Conservation (phyloP, 306 rosid genomes). For the Citrullus mucosospermus region DNA sequence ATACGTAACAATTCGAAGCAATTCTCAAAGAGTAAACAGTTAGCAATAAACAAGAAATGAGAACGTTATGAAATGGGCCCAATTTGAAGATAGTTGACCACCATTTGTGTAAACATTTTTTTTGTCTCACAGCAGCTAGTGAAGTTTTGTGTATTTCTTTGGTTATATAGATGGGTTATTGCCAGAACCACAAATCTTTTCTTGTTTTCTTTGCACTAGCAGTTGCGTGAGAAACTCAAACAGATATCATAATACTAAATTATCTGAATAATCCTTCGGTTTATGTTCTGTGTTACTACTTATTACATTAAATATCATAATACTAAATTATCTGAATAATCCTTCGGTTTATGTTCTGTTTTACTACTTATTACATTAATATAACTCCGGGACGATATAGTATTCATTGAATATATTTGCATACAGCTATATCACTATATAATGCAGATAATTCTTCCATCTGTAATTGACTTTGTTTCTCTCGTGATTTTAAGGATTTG, state of each 20-base stretch:
- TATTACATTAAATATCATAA: no score
- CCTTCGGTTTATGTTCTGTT: background rate
- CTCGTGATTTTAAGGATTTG: slow-evolving; percentile 33
- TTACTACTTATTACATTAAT: background rate
- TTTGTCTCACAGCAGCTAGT: background rate
- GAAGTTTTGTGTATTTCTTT: background rate
- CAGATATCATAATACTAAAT: background rate
- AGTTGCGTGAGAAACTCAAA: background rate
- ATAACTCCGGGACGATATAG: background rate
- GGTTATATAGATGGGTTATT: background rate
- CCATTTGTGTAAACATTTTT: background rate
- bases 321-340: background rate
- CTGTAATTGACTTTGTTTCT: background rate
- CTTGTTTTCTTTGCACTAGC: background rate
- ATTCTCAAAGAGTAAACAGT: background rate
- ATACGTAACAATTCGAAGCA: background rate
- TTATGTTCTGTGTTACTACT: background rate
- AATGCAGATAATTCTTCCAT: background rate
- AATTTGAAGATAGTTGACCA: background rate
- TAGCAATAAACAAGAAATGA: background rate
- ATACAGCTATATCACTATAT: background rate
- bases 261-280: background rate
- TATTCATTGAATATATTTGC: background rate
- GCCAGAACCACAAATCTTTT: background rate
- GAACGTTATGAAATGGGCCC: background rate